These are phyloP conservation scores for Gautieria morchelliformis DNA, from an alignment of 768 basidiomycete genomes.

Conservation along the genomic window DNA sequence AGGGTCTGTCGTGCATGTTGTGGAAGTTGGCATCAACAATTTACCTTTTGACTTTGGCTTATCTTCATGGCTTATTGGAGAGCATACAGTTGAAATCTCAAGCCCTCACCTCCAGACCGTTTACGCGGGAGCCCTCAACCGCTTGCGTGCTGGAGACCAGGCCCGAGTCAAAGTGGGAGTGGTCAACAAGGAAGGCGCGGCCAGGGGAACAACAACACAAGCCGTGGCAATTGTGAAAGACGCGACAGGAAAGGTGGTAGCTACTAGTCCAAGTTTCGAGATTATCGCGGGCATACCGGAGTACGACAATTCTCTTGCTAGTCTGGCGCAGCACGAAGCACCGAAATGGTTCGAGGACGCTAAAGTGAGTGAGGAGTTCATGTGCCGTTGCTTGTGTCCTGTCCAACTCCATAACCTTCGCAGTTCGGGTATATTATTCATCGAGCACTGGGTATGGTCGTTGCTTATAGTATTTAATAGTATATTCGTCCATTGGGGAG, in stretches of 20 bases:
- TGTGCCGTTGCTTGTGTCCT: not conserved
- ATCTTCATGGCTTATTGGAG: slow-evolving; percentile 20
- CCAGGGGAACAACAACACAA: slow-evolving; percentile 13
- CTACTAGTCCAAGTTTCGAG: slow-evolving; percentile 28
- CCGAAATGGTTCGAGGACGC: slow-evolving; percentile 30
- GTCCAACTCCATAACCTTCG: not conserved
- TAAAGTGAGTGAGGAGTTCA: slow-evolving; percentile 24
- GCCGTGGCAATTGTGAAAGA: slow-evolving; percentile 26
- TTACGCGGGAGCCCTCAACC: slow-evolving; percentile 29
- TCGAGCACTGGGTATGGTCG: slow-evolving; percentile 44
- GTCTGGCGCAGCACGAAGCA: slow-evolving; percentile 37
- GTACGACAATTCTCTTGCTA: slow-evolving; percentile 29
- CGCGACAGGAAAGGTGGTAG: slow-evolving; percentile 24
- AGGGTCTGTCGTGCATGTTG: slow-evolving; percentile 32
- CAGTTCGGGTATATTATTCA: slow-evolving; percentile 24
- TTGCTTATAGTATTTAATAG: slow-evolving; percentile 28
- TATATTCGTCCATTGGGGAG: slow-evolving; percentile 5
- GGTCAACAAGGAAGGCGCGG: slow-evolving; percentile 17
- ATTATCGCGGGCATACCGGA: slow-evolving; percentile 28
- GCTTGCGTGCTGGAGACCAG: slow-evolving; percentile 44
- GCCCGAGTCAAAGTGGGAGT: slow-evolving; percentile 39
- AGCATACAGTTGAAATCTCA: slow-evolving; percentile 12
- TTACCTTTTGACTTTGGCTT: slow-evolving; percentile 28
- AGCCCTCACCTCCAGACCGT: slow-evolving; percentile 29
- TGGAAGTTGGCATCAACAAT: slow-evolving; percentile 45